A percentile compares a stretch with the other conserved stretches of the same genome.
Conservation (phyloP, 148 eudicot genomes). For the Pharnaceum exiguum region DNA sequence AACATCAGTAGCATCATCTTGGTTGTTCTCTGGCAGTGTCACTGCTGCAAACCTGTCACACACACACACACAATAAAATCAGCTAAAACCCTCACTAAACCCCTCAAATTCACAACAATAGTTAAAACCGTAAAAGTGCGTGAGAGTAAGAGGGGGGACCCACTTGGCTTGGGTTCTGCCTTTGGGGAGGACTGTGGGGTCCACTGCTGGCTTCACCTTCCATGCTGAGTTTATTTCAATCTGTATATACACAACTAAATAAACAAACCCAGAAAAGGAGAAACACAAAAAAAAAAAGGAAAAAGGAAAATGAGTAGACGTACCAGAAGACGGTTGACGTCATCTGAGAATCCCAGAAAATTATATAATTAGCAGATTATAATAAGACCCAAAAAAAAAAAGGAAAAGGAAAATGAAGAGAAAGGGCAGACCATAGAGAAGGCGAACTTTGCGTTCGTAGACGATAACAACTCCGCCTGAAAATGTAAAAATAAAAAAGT, state of each 20-base stretch:
- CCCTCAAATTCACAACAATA: neutral
- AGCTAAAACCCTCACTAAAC: constrained; percentile 2
- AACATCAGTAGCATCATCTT: constrained; percentile 49
- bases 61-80: neutral
- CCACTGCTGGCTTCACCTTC: constrained; percentile 64
- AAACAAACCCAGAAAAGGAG: neutral
- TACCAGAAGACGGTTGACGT: constrained; percentile 91
- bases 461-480: constrained; percentile 93
- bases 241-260: constrained; percentile 25
- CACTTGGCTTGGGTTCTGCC: constrained; percentile 86
- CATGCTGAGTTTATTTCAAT: constrained; percentile 83
- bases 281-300: neutral
- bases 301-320: neutral
- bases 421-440: constrained; percentile 55
- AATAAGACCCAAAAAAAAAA: neutral
- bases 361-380: neutral
- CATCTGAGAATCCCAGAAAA: constrained; percentile 45
- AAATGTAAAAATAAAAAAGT: neutral
- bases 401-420: neutral
- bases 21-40: constrained; percentile 62
- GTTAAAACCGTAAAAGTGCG: neutral
- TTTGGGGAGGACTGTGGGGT: constrained; percentile 82
- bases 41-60: constrained; percentile 67
- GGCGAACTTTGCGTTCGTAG: constrained; percentile 83
- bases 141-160: constrained; percentile 13